Evolutionary conservation across 345 rosid genomes (phyloP).

Genomic region (Salix exigua): DNA sequence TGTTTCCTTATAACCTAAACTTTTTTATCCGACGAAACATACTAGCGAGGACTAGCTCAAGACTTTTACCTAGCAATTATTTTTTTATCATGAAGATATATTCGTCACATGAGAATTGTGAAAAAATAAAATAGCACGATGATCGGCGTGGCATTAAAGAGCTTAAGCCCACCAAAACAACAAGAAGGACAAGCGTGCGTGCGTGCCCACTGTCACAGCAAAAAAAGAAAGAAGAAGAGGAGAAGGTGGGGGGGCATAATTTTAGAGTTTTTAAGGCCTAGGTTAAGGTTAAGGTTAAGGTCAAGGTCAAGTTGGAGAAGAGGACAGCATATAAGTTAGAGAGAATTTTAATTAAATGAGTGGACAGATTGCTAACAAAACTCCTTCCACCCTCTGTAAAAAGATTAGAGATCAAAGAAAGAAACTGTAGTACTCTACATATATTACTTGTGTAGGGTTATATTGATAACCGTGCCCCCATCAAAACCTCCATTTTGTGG

Average conservation of each 20-base stretch:
- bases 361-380: slow-evolving; percentile 16
- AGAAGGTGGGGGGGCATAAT: neutral
- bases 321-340: slow-evolving; percentile 3
- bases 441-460: neutral
- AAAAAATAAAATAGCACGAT: too few species aligned
- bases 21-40: too few species aligned
- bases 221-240: neutral
- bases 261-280: neutral
- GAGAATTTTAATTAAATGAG: slow-evolving; percentile 20
- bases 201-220: neutral
- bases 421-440: neutral
- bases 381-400: neutral
- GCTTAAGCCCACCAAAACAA: neutral
- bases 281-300: neutral
- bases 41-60: too few species aligned
- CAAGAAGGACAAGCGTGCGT: neutral
- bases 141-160: too few species aligned
- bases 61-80: too few species aligned
- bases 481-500: neutral
- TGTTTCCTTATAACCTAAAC: too few species aligned
- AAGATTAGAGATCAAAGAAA: neutral
- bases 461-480: slow-evolving; percentile 10
- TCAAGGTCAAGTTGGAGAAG: neutral
- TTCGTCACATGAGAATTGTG: too few species aligned
- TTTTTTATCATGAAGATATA: too few species aligned